Conservation (phyloP, 371 early-diverging fungal species). For the Dichotomocladium elegans region DNA sequence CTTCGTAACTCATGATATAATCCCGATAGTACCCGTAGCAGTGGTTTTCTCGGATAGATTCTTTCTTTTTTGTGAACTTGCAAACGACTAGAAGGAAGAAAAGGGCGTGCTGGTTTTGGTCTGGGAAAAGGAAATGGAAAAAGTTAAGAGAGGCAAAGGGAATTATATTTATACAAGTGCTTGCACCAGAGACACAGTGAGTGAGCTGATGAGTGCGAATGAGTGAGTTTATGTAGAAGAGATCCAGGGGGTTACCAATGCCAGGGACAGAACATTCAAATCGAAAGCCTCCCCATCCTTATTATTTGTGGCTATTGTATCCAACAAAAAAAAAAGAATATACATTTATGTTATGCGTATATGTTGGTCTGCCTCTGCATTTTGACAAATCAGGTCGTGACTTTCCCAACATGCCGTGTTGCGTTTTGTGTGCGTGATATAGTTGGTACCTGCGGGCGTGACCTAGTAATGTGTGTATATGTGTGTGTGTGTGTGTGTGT, state of each 20-base stretch:
- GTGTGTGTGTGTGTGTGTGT: no score
- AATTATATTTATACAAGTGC: no score
- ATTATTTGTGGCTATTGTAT: neutral
- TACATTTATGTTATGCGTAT: no score
- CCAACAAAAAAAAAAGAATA: no score
- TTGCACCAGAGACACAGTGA: no score
- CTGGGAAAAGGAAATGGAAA: neutral
- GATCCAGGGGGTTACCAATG: slow-evolving; percentile 2
- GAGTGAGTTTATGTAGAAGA: neutral
- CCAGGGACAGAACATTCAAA: slow-evolving; percentile 1
- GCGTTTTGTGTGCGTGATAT: no score
- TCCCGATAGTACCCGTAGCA: neutral
- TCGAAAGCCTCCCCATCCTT: neutral
- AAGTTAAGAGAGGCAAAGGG: no score
- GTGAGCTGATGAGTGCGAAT: neutral
- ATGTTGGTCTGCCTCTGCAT: no score
- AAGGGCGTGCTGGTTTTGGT: neutral
- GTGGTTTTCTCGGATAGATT: neutral
- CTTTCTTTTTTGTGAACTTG: neutral
- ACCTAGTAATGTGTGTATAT: no score
- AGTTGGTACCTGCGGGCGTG: no score
- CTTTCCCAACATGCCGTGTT: no score
- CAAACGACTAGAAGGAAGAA: neutral
- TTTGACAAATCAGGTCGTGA: no score
- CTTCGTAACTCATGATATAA: slow-evolving; percentile 9